Evolutionary conservation across 73 alveolate species (phyloP), one percentile per base, ranked within the genome.

Genomic region (Stentor roeselii): DNA sequence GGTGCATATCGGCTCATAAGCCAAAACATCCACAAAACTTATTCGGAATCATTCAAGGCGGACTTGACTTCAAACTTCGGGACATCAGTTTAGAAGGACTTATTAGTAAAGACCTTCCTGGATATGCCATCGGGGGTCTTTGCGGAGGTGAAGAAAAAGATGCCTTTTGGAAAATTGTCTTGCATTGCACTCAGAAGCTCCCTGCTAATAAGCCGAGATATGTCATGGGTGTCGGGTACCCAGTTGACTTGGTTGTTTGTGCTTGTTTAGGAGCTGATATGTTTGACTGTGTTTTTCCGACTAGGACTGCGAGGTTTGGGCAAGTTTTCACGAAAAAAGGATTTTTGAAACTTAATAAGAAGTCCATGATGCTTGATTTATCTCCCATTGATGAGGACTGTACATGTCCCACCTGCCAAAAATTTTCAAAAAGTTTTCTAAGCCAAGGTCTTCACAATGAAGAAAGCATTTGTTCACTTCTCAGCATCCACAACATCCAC

Each of bases 141-240:
- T 97, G 98, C 1, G 99, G 99, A 27, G 99, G 99, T 0, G 99
- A 98, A 89, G 98, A 95, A 59, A 98, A 98, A 85, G 94, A 76
- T 39, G 99, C 92, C 59, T 97, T 98, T 86, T 97, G 99, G 98
- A 96, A 95, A 59, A 95, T 98, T 21, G 99, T 98, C 36, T 92
- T 83, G 21, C 88, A 86, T 42, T 97, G 99, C 90, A 90, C 99
- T 15, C 60, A 82, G 4, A 82, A 15, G 14, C 94, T 98, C 82
- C 99, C 99, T 30, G 90, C 78, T 60, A 94, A 95, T 84, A 97
- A 97, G 87, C 99, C 99, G 3, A 88, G 99, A 86, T 98, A 98
- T 91, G 96, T 98, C 78, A 98, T 98, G 99, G 99, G 99, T 0
- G 97, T 98, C 11, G 99, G 99, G 41, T 98, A 98, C 90, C 99